Conservation (phyloP, 1,284 basidiomycete species). For the Sporisorium sorghi region DNA sequence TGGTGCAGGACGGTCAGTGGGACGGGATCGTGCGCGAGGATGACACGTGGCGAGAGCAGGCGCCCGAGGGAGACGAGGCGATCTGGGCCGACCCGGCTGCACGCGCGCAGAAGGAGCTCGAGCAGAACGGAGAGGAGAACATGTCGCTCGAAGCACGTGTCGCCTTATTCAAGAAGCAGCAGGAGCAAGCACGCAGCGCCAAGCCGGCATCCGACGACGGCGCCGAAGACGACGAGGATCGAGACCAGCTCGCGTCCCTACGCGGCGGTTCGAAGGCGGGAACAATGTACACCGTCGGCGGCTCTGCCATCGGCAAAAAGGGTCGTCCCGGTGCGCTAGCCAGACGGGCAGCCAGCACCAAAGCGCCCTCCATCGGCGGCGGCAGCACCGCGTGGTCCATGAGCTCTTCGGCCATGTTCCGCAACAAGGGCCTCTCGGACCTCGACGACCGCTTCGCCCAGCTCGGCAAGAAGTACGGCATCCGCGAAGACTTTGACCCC, state of each 20-base stretch:
- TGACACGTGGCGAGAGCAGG: conserved; percentile 58
- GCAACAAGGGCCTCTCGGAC: conserved; percentile 86
- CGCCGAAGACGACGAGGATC: conserved; percentile 46
- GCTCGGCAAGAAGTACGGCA: conserved; percentile 72
- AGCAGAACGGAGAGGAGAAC: conserved; percentile 41
- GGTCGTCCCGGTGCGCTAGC: conserved; percentile 62
- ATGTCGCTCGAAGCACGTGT: conserved; percentile 63
- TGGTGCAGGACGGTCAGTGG: conserved; percentile 74
- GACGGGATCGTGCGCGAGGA: conserved; percentile 37
- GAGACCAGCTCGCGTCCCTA: conserved; percentile 52
- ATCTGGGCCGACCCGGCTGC: conserved; percentile 59
- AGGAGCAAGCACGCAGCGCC: conserved; percentile 35
- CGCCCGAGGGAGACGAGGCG: conserved; percentile 64
- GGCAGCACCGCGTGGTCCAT: conserved; percentile 73
- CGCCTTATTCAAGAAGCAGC: conserved; percentile 63
- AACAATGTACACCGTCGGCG: conserved; percentile 44
- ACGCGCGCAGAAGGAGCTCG: conserved; percentile 50
- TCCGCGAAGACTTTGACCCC: conserved; percentile 73
- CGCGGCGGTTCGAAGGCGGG: conserved; percentile 34
- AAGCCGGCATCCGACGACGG: conserved; percentile 19
- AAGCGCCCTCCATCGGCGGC: conserved; percentile 58
- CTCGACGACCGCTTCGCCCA: conserved; percentile 95
- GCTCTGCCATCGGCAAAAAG: conserved; percentile 56
- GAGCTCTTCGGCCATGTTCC: conserved; percentile 95
- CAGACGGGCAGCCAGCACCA: conserved; percentile 58